These are phyloP conservation scores for Dissoconium aciculare DNA, from an alignment of 2,329 filamentous ascomycete genomes.

Conservation along the genomic window DNA sequence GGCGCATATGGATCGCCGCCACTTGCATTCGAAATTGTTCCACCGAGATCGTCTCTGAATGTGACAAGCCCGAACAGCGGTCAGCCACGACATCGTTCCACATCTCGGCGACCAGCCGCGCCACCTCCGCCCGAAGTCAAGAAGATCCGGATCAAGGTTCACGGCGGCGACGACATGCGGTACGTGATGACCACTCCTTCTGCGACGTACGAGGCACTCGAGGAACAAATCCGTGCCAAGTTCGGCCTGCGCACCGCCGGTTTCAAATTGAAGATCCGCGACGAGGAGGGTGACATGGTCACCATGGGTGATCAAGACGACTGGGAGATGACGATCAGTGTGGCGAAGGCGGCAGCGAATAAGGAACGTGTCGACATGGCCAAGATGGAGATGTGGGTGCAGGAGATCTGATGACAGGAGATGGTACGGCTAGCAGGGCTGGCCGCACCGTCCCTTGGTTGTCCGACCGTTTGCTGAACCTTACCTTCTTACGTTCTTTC, in stretches of 20 bases:
- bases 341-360: constrained; percentile 44
- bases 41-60: constrained; percentile 15
- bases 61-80: constrained; percentile 3
- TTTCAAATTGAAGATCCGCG: constrained; percentile 79
- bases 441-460: background rate
- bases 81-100: constrained; percentile 35
- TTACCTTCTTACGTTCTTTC: no score
- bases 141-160: constrained; percentile 79
- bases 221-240: constrained; percentile 69
- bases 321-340: constrained; percentile 69
- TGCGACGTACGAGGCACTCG: constrained; percentile 62
- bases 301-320: constrained; percentile 96
- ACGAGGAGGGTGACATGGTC: constrained; percentile 89
- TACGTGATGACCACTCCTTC: constrained; percentile 73
- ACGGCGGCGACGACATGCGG: constrained; percentile 65
- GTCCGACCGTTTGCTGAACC: constrained; percentile 4
- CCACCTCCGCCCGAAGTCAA: constrained; percentile 47
- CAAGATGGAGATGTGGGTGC: constrained; percentile 67
- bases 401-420: constrained; percentile 12
- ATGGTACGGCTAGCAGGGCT: constrained; percentile 2
- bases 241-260: constrained; percentile 54
- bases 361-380: constrained; percentile 68
- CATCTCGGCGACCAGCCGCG: constrained; percentile 23
- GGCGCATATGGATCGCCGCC: constrained; percentile 28
- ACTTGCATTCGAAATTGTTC: constrained; percentile 45